Evolutionary conservation across 768 basidiomycete genomes (phyloP), one percentile per base, ranked within the genome.

Genomic region (Lepiota venenata): DNA sequence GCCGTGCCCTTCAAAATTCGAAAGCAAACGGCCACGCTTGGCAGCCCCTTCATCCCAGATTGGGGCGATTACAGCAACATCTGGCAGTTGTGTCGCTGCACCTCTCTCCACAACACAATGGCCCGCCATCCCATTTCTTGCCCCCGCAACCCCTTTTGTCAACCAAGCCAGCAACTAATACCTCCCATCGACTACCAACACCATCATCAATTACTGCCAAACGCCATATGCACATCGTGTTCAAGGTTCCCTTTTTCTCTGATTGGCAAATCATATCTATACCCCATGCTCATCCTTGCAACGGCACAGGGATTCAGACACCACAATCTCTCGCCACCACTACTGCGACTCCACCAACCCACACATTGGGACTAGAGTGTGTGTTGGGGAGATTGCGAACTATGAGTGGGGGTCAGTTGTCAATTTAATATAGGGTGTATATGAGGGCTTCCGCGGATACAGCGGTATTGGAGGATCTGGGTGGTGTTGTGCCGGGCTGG

Each of bases 201-300:
- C 83, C 48, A 73, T 75, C 4, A 78, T 83, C 57, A 84, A 95
- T 63, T 94, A 88, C 64, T 99, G 97, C 69, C 63, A 72, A 29
- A 74, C 82, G 32, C 93, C 96, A 0, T 88, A 91, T 71, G 85
- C 88, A n/a, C 93, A 88, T 60, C 85, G 89, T 63, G 79, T 80
- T 25, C 97, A 98, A 65, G 94, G 95, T 10, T n/a, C 94, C 93
- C 69, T 98, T 97, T 70, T 98, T 97, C 80, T 92, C 91, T 14
- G 96, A 99, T 69, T 97, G 93, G 91, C 77, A 94, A 18, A 90
- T 87, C 0, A 85, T 98, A 55, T 82, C 89, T 10, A n/a, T 95
- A 91, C 68, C 97, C 97, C 7, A 82, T 99, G 22, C 90, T 99
- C 70, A 94, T 92, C 2, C 94, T 95, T 2, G 91, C 93, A 0